A percentile compares a stretch with the other conserved stretches of the same genome.
Conservation (phyloP, 129 eudicot genomes). For the Flaveria robusta region DNA sequence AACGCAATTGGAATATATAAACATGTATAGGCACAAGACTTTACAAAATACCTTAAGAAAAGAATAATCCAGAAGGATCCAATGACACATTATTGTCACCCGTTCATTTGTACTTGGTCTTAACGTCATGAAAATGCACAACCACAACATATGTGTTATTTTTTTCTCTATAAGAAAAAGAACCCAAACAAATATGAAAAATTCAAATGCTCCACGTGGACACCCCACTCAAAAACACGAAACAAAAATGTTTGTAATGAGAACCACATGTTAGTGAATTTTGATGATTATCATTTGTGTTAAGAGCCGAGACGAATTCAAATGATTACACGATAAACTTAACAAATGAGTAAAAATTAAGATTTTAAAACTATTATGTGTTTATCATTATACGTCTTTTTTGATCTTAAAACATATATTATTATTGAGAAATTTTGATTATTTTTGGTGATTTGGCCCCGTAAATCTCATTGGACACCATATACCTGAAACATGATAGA, state of each 20-base stretch:
- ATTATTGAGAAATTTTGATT: not conserved
- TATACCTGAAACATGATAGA: not conserved
- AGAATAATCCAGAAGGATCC: not conserved
- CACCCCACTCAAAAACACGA: too few species aligned
- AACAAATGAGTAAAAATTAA: too few species aligned
- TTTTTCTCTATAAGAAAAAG: not conserved
- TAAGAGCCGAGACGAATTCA: too few species aligned
- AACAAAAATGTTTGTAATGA: too few species aligned
- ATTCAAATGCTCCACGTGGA: not conserved
- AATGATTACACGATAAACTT: too few species aligned
- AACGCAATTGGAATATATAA: not conserved
- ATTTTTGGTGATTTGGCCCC: not conserved
- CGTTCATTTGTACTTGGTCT: not conserved
- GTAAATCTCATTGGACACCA: too few species aligned
- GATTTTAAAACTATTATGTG: too few species aligned
- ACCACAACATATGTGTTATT: not conserved
- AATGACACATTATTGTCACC: not conserved
- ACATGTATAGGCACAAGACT: not conserved
- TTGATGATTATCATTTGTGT: too few species aligned
- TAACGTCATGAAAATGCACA: slow-evolving; percentile 7
- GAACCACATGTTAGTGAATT: too few species aligned
- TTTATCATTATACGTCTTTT: not conserved
- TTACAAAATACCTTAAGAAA: not conserved
- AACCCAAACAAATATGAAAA: not conserved
- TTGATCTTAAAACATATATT: not conserved